Percentiles rank a stretch among this genome's conserved stretches.
Evolutionary conservation across 495 filamentous ascomycete species (phyloP).

Genomic region (Penicillium bovifimosum): DNA sequence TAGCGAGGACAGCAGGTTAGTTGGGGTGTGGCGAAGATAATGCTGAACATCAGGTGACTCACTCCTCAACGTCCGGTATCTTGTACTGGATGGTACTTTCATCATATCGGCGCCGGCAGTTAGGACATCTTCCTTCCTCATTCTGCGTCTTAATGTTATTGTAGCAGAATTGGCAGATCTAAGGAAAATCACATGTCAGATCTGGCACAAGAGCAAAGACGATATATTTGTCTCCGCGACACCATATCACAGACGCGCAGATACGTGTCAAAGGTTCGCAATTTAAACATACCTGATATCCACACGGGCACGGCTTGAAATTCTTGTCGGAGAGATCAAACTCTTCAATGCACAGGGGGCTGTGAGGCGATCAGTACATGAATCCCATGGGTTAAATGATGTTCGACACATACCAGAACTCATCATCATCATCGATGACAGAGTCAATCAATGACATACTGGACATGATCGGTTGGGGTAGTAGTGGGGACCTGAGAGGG

Average conservation of each 20-base stretch:
- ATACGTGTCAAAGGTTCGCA: neutral
- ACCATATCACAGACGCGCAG: neutral
- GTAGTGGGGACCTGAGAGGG: slow-evolving; percentile 23
- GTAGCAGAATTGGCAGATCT: slow-evolving; percentile 99
- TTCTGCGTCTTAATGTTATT: slow-evolving; percentile 93
- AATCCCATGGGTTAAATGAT: neutral
- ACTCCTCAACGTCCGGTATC: slow-evolving; percentile 90
- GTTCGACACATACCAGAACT: slow-evolving; percentile 65
- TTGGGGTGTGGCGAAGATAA: neutral
- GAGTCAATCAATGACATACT: slow-evolving; percentile 75
- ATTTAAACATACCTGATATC: slow-evolving; percentile 73
- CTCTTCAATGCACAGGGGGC: slow-evolving; percentile 97
- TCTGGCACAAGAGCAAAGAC: neutral
- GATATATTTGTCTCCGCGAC: neutral
- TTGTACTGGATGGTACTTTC: slow-evolving; percentile 97
- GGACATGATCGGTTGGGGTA: slow-evolving; percentile 47
- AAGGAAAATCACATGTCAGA: slow-evolving; percentile 3
- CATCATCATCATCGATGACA: slow-evolving; percentile 96
- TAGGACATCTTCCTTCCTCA: slow-evolving; percentile 92
- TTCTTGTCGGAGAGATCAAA: slow-evolving; percentile 95
- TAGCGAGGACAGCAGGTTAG: slow-evolving; percentile 20
- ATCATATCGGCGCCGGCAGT: slow-evolving; percentile 90
- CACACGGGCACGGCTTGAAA: slow-evolving; percentile 96
- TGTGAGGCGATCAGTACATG: slow-evolving; percentile 29
- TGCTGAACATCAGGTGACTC: slow-evolving; percentile 22